phyloP scores from a whole-genome alignment of 345 rosid species.

The Draba incana region DNA sequence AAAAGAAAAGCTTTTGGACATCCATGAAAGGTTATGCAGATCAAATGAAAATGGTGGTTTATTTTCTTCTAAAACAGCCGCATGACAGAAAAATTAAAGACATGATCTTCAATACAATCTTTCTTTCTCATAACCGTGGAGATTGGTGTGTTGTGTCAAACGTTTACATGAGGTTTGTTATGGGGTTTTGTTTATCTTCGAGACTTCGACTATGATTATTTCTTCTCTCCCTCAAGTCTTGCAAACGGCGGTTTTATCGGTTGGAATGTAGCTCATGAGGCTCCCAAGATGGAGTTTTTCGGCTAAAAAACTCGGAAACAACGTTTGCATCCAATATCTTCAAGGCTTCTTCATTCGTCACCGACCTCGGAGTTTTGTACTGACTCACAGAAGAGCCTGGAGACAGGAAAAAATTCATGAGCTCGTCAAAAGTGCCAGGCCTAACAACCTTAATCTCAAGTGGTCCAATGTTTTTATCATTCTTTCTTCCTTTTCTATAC shows the following conservation, averaged over 20 bases:
- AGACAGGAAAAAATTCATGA: conserved; percentile 74
- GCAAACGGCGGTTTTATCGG: conserved; percentile 10
- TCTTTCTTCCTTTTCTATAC: conserved; percentile 66
- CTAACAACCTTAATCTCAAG: conserved; percentile 76
- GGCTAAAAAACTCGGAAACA: conserved; percentile 58
- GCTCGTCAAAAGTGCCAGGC: conserved; percentile 69
- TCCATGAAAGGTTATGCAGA: no score
- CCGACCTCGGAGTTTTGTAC: conserved; percentile 86
- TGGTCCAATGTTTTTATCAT: conserved; percentile 74
- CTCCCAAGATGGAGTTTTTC: conserved; percentile 62
- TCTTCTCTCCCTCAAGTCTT: neutral
- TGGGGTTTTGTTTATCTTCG: neutral
- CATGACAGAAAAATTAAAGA: no score
- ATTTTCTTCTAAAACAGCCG: no score
- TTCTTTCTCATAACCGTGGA: no score
- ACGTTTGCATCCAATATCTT: conserved; percentile 60
- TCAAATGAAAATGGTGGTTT: no score
- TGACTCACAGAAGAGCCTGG: conserved; percentile 87
- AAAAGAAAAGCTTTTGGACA: no score
- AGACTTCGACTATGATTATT: neutral
- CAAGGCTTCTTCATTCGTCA: conserved; percentile 52
- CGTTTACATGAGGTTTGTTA: no score
- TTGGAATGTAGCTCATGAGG: conserved; percentile 26
- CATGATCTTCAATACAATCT: no score
- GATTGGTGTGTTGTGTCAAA: no score